Evolutionary conservation across 768 basidiomycete species (phyloP).

Genomic region (Glaciozyma antarctica): DNA sequence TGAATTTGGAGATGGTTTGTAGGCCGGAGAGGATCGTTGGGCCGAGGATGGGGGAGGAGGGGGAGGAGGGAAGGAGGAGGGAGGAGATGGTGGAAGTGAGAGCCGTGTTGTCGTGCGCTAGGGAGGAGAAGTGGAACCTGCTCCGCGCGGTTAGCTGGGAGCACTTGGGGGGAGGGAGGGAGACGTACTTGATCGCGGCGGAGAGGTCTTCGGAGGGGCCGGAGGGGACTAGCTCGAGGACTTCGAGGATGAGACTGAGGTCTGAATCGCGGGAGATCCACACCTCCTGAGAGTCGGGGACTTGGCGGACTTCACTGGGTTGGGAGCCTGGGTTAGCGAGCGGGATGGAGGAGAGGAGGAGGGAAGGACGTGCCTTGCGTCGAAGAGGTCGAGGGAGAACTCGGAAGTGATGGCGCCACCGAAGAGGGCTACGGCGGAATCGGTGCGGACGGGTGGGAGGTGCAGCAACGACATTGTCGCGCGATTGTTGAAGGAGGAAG

Average conservation of each 20-base stretch:
- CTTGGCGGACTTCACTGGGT: slow-evolving; percentile 59
- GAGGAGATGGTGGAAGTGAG: slow-evolving; percentile 45
- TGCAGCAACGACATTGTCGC: neutral
- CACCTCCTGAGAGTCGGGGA: slow-evolving; percentile 93
- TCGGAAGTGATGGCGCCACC: slow-evolving; percentile 70
- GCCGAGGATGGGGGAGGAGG: slow-evolving; percentile 36
- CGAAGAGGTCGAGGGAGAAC: slow-evolving; percentile 54
- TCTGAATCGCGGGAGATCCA: slow-evolving; percentile 62
- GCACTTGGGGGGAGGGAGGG: neutral
- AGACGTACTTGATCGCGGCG: slow-evolving; percentile 59
- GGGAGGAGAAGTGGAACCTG: slow-evolving; percentile 82
- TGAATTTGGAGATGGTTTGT: slow-evolving; percentile 71
- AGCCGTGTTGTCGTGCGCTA: slow-evolving; percentile 85
- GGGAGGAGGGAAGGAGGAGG: slow-evolving; percentile 38
- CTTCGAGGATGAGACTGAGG: slow-evolving; percentile 72
- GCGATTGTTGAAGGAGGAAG: neutral
- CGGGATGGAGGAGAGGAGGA: slow-evolving; percentile 12
- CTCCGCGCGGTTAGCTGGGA: slow-evolving; percentile 13
- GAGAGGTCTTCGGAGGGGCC: slow-evolving; percentile 45
- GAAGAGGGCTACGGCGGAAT: slow-evolving; percentile 52
- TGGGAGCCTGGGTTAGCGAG: neutral
- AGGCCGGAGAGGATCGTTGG: slow-evolving; percentile 55
- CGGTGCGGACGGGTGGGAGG: neutral
- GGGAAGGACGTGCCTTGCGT: slow-evolving; percentile 49
- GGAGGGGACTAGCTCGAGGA: slow-evolving; percentile 58